phyloP scores from a whole-genome alignment of 148 eudicot genomes.

The Gaultheria prostrata region DNA sequence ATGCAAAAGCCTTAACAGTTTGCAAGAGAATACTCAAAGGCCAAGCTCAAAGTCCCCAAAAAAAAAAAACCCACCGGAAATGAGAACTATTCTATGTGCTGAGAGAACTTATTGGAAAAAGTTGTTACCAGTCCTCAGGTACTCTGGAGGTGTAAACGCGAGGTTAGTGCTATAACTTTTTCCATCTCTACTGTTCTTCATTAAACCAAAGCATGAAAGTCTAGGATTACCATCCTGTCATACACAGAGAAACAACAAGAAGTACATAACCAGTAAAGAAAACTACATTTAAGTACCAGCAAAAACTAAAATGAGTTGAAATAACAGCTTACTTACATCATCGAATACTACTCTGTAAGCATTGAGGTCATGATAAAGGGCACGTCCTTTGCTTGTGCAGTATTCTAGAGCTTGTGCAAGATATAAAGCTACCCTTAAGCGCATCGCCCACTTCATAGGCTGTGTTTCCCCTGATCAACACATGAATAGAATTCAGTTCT shows the following conservation, averaged over 20 bases:
- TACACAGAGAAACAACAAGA: neutral
- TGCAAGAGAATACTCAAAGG: neutral
- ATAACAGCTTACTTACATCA: conserved; percentile 49
- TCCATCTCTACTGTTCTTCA: conserved; percentile 98
- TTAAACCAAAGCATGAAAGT: conserved; percentile 93
- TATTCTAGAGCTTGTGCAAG: conserved; percentile 93
- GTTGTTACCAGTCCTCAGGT: conserved; percentile 77
- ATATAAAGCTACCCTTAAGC: conserved; percentile 90
- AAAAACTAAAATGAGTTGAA: neutral
- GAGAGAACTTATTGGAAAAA: neutral
- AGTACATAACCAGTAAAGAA: conserved; percentile 6
- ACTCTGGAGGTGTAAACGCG: conserved; percentile 97
- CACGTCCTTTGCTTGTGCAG: conserved; percentile 84
- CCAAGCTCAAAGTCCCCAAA: neutral
- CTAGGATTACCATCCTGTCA: conserved; percentile 84
- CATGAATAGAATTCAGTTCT: conserved; percentile 12
- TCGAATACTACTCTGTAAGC: conserved; percentile 94
- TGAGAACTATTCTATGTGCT: neutral
- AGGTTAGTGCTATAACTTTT: conserved; percentile 96
- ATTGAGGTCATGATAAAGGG: conserved; percentile 92
- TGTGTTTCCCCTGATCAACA: conserved; percentile 75
- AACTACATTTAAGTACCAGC: neutral
- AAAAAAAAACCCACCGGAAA: neutral
- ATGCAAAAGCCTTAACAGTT: conserved; percentile 10
- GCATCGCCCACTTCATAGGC: conserved; percentile 98